Evolutionary conservation across 2,329 filamentous ascomycete species (phyloP).

Genomic region (Nakataea oryzae): DNA sequence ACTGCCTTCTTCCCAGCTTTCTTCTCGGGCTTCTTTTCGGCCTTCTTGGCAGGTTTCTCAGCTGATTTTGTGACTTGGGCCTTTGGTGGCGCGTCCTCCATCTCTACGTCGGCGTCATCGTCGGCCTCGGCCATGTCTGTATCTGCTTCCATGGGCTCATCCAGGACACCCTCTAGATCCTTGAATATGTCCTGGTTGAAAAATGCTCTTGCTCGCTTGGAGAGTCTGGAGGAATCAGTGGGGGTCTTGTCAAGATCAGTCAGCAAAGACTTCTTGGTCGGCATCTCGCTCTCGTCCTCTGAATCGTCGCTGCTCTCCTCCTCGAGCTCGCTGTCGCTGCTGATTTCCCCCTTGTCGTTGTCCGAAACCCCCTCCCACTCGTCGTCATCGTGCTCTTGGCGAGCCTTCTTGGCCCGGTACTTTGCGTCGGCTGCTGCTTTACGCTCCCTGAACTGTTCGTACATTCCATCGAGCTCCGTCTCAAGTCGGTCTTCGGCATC

Average conservation of each 20-base stretch:
- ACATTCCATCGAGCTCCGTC: constrained; percentile 75
- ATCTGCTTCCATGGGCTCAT: constrained; percentile 30
- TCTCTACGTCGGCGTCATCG: constrained; percentile 20
- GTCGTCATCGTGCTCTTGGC: constrained; percentile 70
- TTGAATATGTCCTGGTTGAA: constrained; percentile 95
- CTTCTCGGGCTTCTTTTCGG: constrained; percentile 15
- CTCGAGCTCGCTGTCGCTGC: constrained; percentile 36
- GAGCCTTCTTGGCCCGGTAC: constrained; percentile 78
- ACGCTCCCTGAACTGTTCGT: constrained; percentile 72
- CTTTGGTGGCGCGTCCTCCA: constrained; percentile 24
- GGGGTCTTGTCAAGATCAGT: constrained; percentile 50
- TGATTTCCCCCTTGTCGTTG: constrained; percentile 42
- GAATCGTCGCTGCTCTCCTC: constrained; percentile 54
- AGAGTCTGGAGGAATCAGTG: constrained; percentile 50
- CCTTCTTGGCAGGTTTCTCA: constrained; percentile 13
- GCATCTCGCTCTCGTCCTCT: constrained; percentile 37
- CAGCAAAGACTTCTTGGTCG: constrained; percentile 38
- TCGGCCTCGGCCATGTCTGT: constrained; percentile 6
- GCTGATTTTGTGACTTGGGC: constrained; percentile 29
- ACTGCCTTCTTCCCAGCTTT: constrained; percentile 15
- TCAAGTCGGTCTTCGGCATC: constrained; percentile 77
- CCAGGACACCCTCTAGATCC: constrained; percentile 59
- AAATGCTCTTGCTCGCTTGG: constrained; percentile 75
- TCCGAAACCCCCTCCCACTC: constrained; percentile 88
- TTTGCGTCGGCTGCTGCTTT: constrained; percentile 77